Conservation (phyloP, 1,139 yeast species). For the Arxiozyma slooffiae region DNA sequence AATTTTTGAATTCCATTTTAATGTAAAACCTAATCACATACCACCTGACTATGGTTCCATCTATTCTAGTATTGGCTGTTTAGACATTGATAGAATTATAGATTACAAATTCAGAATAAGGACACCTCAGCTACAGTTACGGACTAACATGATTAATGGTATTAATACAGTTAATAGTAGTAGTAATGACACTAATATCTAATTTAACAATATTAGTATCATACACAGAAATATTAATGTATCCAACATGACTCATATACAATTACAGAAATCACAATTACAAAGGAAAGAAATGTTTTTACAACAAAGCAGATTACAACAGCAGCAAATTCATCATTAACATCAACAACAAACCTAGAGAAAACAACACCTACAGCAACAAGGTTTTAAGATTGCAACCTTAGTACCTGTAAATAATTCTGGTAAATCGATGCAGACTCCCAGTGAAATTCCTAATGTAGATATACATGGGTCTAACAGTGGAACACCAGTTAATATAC, state of each 20-base stretch:
- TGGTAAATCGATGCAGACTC: constrained; percentile 22
- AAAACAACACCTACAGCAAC: constrained; percentile 33
- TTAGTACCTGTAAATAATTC: constrained; percentile 23
- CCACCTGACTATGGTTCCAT: constrained; percentile 46
- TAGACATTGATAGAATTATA: constrained; percentile 54
- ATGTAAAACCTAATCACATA: constrained; percentile 26
- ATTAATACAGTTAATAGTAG: no score
- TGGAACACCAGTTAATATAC: constrained; percentile 7
- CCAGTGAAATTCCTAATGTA: constrained; percentile 5
- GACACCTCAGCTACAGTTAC: constrained; percentile 39
- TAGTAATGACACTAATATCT: not conserved
- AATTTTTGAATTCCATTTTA: constrained; percentile 55
- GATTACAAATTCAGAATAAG: constrained; percentile 53
- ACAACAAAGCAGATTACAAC: constrained; percentile 26
- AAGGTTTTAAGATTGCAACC: constrained; percentile 26
- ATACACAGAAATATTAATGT: not conserved
- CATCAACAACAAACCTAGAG: constrained; percentile 32
- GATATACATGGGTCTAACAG: not conserved
- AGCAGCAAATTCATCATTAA: constrained; percentile 19
- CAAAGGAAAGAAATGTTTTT: constrained; percentile 27
- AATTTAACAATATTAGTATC: not conserved
- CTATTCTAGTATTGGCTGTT: constrained; percentile 67
- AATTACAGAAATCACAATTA: constrained; percentile 27
- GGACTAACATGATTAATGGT: not conserved
- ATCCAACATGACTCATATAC: constrained; percentile 39